These are phyloP conservation scores for Fusarium brevicatenulatum DNA, from an alignment of 2,329 filamentous ascomycete species.

Conservation along the genomic window DNA sequence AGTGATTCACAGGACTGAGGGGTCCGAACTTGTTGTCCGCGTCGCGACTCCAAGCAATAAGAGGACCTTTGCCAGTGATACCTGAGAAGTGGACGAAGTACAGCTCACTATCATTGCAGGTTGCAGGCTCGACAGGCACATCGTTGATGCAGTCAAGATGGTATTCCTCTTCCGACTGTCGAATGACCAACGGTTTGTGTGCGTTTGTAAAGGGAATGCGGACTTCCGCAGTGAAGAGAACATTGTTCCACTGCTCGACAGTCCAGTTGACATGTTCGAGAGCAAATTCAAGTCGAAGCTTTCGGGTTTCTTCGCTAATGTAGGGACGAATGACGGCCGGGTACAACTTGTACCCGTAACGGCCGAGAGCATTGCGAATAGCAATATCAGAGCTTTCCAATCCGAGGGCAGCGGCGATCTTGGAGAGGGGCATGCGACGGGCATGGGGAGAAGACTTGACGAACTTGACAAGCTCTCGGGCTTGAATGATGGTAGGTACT, in stretches of 20 bases:
- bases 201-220: neutral
- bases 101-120: neutral
- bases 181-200: slow-evolving; percentile 19
- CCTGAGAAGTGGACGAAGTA: slow-evolving; percentile 21
- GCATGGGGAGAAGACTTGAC: slow-evolving; percentile 13
- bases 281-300: slow-evolving; percentile 24
- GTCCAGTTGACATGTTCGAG: slow-evolving; percentile 19
- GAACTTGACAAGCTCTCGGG: slow-evolving; percentile 13
- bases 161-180: slow-evolving; percentile 9
- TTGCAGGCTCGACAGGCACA: neutral
- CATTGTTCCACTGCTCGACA: slow-evolving; percentile 23
- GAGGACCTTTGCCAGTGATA: slow-evolving; percentile 10
- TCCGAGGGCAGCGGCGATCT: slow-evolving; percentile 12
- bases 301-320: slow-evolving; percentile 14
- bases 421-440: slow-evolving; percentile 11
- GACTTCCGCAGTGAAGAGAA: slow-evolving; percentile 21
- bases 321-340: slow-evolving; percentile 13
- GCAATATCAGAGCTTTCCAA: slow-evolving; percentile 7
- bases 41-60: slow-evolving; percentile 4
- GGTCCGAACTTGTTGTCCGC: neutral
- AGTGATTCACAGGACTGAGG: slow-evolving; percentile 1
- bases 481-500: slow-evolving; percentile 1
- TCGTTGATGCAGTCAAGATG: slow-evolving; percentile 19
- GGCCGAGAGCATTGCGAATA: slow-evolving; percentile 15
- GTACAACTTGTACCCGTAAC: slow-evolving; percentile 18